phyloP scores from a whole-genome alignment of 306 rosid genomes.

The Rosa lucieae region DNA sequence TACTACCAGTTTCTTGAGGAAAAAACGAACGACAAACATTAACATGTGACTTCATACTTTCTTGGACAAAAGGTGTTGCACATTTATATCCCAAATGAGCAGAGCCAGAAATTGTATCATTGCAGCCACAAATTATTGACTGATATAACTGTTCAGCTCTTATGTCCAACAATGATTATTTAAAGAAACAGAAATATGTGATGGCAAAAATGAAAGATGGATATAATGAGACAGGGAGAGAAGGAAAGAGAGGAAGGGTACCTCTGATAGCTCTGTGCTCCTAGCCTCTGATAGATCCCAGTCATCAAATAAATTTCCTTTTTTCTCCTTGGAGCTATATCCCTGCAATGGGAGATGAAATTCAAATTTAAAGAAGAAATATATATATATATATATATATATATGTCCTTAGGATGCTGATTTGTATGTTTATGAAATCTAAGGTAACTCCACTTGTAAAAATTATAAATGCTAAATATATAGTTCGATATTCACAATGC shows the following conservation, averaged over 20 bases:
- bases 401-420: not conserved
- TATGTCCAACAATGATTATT: not conserved
- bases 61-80: too few relatives aligned
- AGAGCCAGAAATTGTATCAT: not conserved
- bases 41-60: too few relatives aligned
- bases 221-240: not conserved
- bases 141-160: not conserved
- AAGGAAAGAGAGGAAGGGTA: conserved; percentile 19
- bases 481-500: conserved; percentile 6
- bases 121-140: not conserved
- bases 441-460: not conserved
- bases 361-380: conserved; percentile 7
- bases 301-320: conserved; percentile 72
- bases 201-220: not conserved
- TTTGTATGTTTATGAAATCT: not conserved
- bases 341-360: conserved; percentile 55
- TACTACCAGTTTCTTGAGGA: too few relatives aligned
- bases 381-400: too few relatives aligned
- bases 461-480: not conserved
- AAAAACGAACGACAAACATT: too few relatives aligned
- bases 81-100: too few relatives aligned
- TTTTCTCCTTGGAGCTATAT: conserved; percentile 82
- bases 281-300: conserved; percentile 96
- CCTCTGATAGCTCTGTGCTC: conserved; percentile 77
- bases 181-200: not conserved